Conservation (phyloP, 495 filamentous ascomycete genomes). For the Hypomontagnella submonticulosa region DNA sequence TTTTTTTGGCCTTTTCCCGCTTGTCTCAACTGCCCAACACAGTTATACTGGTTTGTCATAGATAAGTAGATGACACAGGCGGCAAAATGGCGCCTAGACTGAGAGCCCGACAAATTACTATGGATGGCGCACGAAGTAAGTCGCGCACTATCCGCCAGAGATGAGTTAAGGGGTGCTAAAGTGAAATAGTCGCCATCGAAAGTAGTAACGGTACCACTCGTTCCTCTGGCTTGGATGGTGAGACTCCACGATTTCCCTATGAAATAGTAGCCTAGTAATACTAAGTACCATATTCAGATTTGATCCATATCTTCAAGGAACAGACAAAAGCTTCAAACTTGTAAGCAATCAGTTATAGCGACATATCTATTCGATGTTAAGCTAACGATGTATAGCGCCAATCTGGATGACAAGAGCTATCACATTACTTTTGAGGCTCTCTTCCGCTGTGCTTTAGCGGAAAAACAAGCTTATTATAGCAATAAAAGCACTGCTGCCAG, state of each 20-base stretch:
- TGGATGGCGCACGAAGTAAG: slow-evolving; percentile 42
- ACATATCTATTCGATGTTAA: slow-evolving; percentile 33
- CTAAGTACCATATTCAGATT: slow-evolving; percentile 38
- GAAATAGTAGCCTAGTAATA: slow-evolving; percentile 5
- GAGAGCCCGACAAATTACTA: slow-evolving; percentile 33
- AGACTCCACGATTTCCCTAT: slow-evolving; percentile 8
- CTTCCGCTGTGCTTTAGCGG: slow-evolving; percentile 73
- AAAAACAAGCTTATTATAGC: slow-evolving; percentile 70
- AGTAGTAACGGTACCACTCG: slow-evolving; percentile 38
- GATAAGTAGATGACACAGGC: slow-evolving; percentile 7
- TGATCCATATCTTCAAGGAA: slow-evolving; percentile 71
- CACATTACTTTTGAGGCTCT: slow-evolving; percentile 84
- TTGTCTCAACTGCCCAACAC: slow-evolving; percentile 1
- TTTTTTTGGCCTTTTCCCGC: no score
- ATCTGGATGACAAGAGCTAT: slow-evolving; percentile 75
- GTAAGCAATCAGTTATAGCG: slow-evolving; percentile 52
- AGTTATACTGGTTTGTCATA: neutral
- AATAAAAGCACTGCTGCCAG: slow-evolving; percentile 63
- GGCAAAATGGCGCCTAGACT: slow-evolving; percentile 37
- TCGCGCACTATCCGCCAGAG: slow-evolving; percentile 3
- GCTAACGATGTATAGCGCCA: slow-evolving; percentile 31
- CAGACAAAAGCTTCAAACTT: slow-evolving; percentile 67
- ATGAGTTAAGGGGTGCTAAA: slow-evolving; percentile 15
- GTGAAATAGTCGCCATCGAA: slow-evolving; percentile 45
- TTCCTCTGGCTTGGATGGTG: slow-evolving; percentile 51